Percentiles rank a stretch among this genome's conserved stretches.
Evolutionary conservation across 2,329 filamentous ascomycete species (phyloP).

Genomic region (Exophiala alcalophila): DNA sequence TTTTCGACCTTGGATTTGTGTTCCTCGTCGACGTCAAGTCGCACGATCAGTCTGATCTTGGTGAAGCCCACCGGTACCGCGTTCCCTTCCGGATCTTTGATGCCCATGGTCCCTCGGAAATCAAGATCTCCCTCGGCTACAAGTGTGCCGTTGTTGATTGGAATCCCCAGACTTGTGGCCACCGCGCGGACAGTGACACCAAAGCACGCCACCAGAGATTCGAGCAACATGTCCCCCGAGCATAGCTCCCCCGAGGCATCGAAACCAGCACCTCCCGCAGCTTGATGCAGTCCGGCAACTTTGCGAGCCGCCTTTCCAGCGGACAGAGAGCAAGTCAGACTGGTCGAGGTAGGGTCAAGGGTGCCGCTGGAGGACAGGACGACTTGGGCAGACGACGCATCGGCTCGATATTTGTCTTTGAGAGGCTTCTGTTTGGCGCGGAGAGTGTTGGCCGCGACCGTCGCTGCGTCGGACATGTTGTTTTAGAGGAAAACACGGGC

Average conservation of each 20-base stretch:
- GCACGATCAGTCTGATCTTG: conserved; percentile 45
- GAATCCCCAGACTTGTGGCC: conserved; percentile 47
- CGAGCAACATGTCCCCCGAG: conserved; percentile 51
- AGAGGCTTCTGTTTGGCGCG: conserved; percentile 50
- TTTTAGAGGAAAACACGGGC: neutral
- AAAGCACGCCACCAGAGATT: conserved; percentile 50
- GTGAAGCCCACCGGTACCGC: conserved; percentile 49
- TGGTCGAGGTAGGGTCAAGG: conserved; percentile 41
- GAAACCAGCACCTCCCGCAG: conserved; percentile 48
- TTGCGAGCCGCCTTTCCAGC: conserved; percentile 43
- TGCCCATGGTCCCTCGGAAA: conserved; percentile 50
- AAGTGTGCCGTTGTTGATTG: conserved; percentile 43
- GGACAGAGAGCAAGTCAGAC: conserved; percentile 49
- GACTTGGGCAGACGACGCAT: conserved; percentile 46
- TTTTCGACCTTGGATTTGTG: conserved; percentile 44
- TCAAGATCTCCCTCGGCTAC: conserved; percentile 49
- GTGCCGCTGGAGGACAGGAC: conserved; percentile 46
- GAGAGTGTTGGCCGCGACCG: conserved; percentile 34
- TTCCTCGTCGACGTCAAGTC: conserved; percentile 42
- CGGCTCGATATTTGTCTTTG: conserved; percentile 45
- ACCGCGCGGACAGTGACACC: conserved; percentile 53
- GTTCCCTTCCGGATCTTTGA: conserved; percentile 37
- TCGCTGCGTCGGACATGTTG: conserved; percentile 25
- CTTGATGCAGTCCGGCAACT: conserved; percentile 48
- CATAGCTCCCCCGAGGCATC: conserved; percentile 46